phyloP scores from a whole-genome alignment of 1,139 yeast genomes.

The Hanseniaspora uvarum region DNA sequence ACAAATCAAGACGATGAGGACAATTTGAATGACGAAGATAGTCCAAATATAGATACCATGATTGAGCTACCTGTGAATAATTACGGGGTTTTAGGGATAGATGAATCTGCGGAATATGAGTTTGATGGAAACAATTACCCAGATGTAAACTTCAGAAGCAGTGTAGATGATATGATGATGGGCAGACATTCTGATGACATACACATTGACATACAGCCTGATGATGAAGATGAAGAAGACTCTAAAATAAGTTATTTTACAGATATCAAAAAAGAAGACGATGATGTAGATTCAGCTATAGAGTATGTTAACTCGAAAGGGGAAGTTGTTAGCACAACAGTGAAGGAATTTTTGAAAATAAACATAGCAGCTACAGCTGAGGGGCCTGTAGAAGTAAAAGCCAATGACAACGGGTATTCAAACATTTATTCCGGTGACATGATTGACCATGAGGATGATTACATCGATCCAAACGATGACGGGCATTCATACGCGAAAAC shows the following conservation, averaged over 20 bases:
- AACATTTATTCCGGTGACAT: neutral
- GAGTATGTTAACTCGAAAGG: conserved; percentile 9
- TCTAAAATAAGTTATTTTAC: neutral
- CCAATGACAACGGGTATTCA: neutral
- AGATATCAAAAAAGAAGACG: conserved; percentile 12
- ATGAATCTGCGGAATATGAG: neutral
- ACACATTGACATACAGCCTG: conserved; percentile 20
- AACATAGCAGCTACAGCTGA: conserved; percentile 23
- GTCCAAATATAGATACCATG: conserved; percentile 31
- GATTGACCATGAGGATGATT: conserved; percentile 15
- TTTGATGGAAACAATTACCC: conserved; percentile 1
- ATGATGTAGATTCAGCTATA: conserved; percentile 16
- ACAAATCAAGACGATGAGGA: conserved; percentile 22
- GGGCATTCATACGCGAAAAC: conserved; percentile 62
- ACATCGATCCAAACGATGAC: conserved; percentile 54
- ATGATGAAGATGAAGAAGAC: conserved; percentile 13
- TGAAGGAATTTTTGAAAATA: conserved; percentile 13
- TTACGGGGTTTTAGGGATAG: neutral
- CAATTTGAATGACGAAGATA: conserved; percentile 23
- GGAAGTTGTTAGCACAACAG: conserved; percentile 12
- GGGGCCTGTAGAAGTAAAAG: conserved; percentile 20
- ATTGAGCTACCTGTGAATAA: conserved; percentile 23
- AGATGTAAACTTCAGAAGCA: conserved; percentile 6
- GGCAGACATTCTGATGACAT: conserved; percentile 13
- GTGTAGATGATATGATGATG: conserved; percentile 13